phyloP scores from a whole-genome alignment of 257 asterid genomes.

The Solanum lycopersicoides region DNA sequence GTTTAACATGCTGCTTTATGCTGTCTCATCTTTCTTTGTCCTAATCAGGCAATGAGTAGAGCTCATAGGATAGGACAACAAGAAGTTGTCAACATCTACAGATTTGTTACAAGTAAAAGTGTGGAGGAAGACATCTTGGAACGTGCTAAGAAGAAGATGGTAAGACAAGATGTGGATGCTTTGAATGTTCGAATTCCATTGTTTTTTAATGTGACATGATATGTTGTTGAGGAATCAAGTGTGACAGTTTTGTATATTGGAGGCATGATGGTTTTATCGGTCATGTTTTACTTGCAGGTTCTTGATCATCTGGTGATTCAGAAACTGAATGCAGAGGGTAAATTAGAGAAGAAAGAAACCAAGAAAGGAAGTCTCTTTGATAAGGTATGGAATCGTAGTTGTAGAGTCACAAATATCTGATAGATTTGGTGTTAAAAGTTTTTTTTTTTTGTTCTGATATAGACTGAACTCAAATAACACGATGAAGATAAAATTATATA shows the following conservation, averaged over 20 bases:
- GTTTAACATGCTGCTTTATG: not conserved
- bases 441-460: not conserved
- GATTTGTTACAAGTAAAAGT: conserved; percentile 98
- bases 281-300: conserved; percentile 39
- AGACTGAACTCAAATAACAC: not conserved
- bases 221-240: not conserved
- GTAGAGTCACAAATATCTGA: not conserved
- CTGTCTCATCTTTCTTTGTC: not conserved
- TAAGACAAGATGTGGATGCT: conserved; percentile 11
- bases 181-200: not conserved
- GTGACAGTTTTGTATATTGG: not conserved
- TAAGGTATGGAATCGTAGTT: conserved; percentile 46
- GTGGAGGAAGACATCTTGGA: conserved; percentile 99
- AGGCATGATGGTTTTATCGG: not conserved
- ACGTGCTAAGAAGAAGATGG: conserved; percentile 99
- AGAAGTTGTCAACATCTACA: conserved; percentile 93
- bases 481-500: not conserved
- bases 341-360: conserved; percentile 93
- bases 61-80: conserved; percentile 99
- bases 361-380: conserved; percentile 80
- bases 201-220: not conserved
- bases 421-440: not conserved
- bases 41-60: conserved; percentile 92
- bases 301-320: conserved; percentile 98
- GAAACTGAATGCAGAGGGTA: conserved; percentile 94